These are phyloP conservation scores for Cardamine chenopodiifolia DNA, from an alignment of 345 rosid genomes.

Conservation along the genomic window DNA sequence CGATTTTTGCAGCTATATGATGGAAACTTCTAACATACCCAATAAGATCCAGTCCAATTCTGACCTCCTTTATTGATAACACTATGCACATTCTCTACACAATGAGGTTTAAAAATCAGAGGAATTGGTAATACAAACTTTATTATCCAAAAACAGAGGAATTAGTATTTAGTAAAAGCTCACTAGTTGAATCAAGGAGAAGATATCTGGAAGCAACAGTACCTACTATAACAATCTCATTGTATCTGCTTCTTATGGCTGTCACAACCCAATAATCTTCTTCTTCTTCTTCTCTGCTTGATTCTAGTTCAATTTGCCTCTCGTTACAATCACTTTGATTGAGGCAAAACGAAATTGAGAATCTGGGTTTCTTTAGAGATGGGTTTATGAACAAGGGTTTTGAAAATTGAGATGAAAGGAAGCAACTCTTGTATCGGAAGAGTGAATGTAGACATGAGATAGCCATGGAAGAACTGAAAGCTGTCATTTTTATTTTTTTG, in stretches of 20 bases:
- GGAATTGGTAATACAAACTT: not conserved
- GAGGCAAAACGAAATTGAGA: constrained; percentile 36
- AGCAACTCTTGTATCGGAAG: constrained; percentile 21
- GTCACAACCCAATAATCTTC: constrained; percentile 59
- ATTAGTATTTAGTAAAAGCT: not conserved
- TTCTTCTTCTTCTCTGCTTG: constrained; percentile 45
- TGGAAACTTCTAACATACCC: constrained; percentile 65
- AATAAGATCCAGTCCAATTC: constrained; percentile 75
- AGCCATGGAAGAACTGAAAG: constrained; percentile 29
- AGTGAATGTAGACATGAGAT: constrained; percentile 29
- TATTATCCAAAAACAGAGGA: not conserved
- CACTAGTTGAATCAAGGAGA: constrained; percentile 82
- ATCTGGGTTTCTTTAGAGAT: constrained; percentile 31
- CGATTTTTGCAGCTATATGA: not conserved
- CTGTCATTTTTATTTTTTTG: constrained; percentile 35
- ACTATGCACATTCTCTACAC: constrained; percentile 82
- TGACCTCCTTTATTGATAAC: constrained; percentile 58
- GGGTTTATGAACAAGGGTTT: constrained; percentile 30
- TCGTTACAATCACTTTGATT: constrained; percentile 17
- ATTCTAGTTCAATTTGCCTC: constrained; percentile 10
- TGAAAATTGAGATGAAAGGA: constrained; percentile 19
- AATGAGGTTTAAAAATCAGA: constrained; percentile 2
- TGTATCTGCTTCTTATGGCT: constrained; percentile 60
- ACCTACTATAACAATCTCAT: constrained; percentile 76
- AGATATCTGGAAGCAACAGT: constrained; percentile 62